Percentiles rank a stretch among this genome's conserved stretches.
Conservation (phyloP, 345 rosid species). For the Lumnitzera racemosa region DNA sequence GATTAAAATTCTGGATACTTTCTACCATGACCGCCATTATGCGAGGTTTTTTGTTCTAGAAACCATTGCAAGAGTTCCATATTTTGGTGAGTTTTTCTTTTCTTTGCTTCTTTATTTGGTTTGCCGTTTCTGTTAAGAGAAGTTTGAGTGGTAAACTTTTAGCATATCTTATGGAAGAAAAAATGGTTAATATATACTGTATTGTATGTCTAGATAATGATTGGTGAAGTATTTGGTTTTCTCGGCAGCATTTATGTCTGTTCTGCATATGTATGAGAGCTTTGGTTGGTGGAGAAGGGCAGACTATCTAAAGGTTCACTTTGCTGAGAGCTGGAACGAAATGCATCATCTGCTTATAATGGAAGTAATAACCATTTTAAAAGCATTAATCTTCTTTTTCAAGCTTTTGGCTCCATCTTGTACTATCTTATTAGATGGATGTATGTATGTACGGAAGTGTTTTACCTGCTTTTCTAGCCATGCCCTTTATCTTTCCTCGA, state of each 20-base stretch:
- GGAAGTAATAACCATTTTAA: conserved; percentile 60
- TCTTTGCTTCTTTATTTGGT: neutral
- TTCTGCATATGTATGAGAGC: conserved; percentile 96
- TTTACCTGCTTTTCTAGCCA: too few species aligned
- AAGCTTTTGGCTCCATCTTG: neutral
- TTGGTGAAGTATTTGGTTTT: conserved; percentile 5
- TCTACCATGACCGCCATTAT: conserved; percentile 77
- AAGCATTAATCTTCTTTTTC: neutral
- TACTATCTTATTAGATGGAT: too few species aligned
- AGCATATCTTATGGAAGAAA: too few species aligned
- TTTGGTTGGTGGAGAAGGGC: conserved; percentile 99
- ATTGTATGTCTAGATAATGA: neutral
- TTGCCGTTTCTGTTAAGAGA: neutral
- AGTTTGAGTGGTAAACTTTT: too few species aligned
- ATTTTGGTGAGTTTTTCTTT: conserved; percentile 57
- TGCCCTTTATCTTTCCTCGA: too few species aligned
- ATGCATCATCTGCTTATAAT: conserved; percentile 99
- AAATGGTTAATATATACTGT: too few species aligned
- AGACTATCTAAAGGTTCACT: conserved; percentile 90
- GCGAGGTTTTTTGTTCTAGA: conserved; percentile 91
- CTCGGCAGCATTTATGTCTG: conserved; percentile 80
- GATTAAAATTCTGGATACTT: conserved; percentile 72
- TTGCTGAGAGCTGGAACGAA: conserved; percentile 99
- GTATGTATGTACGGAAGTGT: too few species aligned
- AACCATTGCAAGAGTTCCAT: conserved; percentile 97